Evolutionary conservation across 805 yeast species (phyloP).

Genomic region (Pichia pseudocactophila): DNA sequence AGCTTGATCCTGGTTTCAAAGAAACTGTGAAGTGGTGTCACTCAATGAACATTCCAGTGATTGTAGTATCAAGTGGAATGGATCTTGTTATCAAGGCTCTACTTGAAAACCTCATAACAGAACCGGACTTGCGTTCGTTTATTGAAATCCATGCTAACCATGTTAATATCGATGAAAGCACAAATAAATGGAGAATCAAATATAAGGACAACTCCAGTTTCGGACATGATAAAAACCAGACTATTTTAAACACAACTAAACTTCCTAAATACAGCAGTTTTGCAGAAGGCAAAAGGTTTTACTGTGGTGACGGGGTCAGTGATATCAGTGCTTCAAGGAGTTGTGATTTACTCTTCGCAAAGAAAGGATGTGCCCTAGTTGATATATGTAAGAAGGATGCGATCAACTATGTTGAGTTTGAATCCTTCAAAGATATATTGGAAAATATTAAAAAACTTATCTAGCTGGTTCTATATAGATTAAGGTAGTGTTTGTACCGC

Average conservation of each 20-base stretch:
- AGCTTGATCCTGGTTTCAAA: constrained; percentile 86
- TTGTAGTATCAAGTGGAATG: constrained; percentile 92
- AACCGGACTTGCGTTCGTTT: constrained; percentile 16
- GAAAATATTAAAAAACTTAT: constrained; percentile 43
- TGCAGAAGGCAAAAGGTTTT: constrained; percentile 61
- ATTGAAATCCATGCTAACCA: constrained; percentile 75
- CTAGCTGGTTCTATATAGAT: too few relatives aligned
- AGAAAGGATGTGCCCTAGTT: constrained; percentile 82
- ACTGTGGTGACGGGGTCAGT: constrained; percentile 97
- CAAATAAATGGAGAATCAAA: constrained; percentile 63
- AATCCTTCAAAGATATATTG: constrained; percentile 66
- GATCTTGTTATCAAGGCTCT: constrained; percentile 79
- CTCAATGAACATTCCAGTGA: constrained; percentile 63
- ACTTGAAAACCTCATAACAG: constrained; percentile 49
- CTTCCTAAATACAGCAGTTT: constrained; percentile 18
- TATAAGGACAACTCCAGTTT: constrained; percentile 79
- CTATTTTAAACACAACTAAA: constrained; percentile 45
- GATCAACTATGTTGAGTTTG: constrained; percentile 80
- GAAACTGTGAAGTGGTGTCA: constrained; percentile 74
- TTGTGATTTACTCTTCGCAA: constrained; percentile 88
- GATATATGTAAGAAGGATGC: constrained; percentile 72
- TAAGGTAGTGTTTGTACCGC: neutral
- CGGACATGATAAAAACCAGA: constrained; percentile 91
- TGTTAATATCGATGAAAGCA: constrained; percentile 29
- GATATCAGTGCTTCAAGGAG: constrained; percentile 94